Base-by-base conservation (phyloP, 495 filamentous ascomycete species). In the Podospora pseudopauciseta region DNA sequence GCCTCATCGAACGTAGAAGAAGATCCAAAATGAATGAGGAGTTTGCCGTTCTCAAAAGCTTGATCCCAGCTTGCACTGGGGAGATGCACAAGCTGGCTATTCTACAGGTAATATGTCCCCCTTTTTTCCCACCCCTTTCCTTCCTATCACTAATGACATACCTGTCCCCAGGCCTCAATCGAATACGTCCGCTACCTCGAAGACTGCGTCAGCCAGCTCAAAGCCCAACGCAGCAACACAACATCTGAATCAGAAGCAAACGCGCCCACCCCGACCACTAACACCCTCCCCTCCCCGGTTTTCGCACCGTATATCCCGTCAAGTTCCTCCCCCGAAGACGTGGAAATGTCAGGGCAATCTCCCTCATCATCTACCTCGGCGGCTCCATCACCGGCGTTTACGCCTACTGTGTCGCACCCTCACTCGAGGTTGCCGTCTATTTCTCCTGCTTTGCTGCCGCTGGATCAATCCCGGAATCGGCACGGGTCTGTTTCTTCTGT, bases 1-100 rank as follows among this genome's bases (percentile, higher is more conserved):
- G 92, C 71, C 77, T 98, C 72, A 99, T 99, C 74, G 95, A 99
- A 80, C 86, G 95, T 18, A 81, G 96, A 60, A 83, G 95, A 70
- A 84, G 95, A 62, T 96, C 92, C 5, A 99, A 98, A 83, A 99
- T 99, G 95, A 99, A 99, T 73, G 95, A 98, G 74, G 95, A 98
- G 78, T 99, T 99, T 81, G 90, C 87, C 1, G 90, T 95, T 18
- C 81, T 99, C 67, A 98, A 97, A 81, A 87, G 90, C 75, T 91
- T 99, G 90, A 96, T 99, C 71, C 96, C 96, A 1, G 96, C 95
- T 1, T 98, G 95, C 74, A 81, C 80, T 7, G 92, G 93, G 16
- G 93, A 97, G 74, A 99, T 99, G 95, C 95, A 99, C 79, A 99
- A 99, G 82, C 84, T 99, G 61, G 93, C 93, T 2, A 97, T 99